phyloP scores from a whole-genome alignment of 345 rosid genomes.

The Acer campestre region DNA sequence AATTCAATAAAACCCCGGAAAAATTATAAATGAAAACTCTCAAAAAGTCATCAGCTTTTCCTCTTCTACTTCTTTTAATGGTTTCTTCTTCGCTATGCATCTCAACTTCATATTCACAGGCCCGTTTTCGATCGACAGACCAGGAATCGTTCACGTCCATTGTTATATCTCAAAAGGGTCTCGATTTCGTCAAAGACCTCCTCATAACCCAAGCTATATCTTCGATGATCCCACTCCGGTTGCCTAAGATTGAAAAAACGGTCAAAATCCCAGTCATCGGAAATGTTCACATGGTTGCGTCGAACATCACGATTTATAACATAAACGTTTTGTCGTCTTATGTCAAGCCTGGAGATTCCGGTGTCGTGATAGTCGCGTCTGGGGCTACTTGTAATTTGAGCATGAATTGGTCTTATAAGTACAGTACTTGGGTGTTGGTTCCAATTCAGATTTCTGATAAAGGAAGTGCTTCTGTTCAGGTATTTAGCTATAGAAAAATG shows the following conservation, averaged over 20 bases:
- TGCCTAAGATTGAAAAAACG: constrained; percentile 62
- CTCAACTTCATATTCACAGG: constrained; percentile 9
- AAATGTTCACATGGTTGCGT: constrained; percentile 56
- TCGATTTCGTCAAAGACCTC: constrained; percentile 78
- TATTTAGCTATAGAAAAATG: constrained; percentile 17
- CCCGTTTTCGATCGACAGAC: constrained; percentile 26
- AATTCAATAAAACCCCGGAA: neutral
- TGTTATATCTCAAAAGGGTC: constrained; percentile 71
- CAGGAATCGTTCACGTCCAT: constrained; percentile 71
- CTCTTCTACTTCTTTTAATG: constrained; percentile 31
- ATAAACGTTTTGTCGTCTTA: constrained; percentile 70
- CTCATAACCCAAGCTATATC: constrained; percentile 70
- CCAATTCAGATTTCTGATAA: constrained; percentile 72
- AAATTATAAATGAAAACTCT: neutral
- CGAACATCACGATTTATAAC: constrained; percentile 66
- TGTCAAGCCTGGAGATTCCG: constrained; percentile 78
- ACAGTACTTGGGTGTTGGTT: constrained; percentile 60
- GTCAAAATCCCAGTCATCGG: constrained; percentile 72
- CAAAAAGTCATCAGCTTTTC: constrained; percentile 13
- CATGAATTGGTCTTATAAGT: constrained; percentile 84
- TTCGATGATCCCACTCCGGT: constrained; percentile 64
- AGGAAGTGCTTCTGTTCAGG: constrained; percentile 90
- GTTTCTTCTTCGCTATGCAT: constrained; percentile 25
- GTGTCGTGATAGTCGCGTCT: constrained; percentile 71
- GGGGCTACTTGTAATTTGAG: constrained; percentile 87